Evolutionary conservation across 495 filamentous ascomycete genomes (phyloP).

Genomic region (Paragyromitra xinjiangensis): DNA sequence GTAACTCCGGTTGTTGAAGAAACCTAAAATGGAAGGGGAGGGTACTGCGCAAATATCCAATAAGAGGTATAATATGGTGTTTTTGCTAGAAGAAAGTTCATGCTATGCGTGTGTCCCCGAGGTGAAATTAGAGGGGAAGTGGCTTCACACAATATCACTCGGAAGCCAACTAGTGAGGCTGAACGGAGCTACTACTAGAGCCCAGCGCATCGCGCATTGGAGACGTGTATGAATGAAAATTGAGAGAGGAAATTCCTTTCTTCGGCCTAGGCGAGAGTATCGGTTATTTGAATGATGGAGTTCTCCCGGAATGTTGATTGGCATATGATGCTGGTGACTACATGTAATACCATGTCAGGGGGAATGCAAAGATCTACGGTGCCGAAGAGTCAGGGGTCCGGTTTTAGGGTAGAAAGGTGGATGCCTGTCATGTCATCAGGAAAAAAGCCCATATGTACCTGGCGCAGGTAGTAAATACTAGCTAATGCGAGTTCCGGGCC

Average conservation of each 20-base stretch:
- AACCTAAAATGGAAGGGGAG: neutral
- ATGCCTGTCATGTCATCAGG: neutral
- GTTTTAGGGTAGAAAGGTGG: neutral
- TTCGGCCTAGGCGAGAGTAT: neutral
- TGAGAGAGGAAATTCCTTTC: neutral
- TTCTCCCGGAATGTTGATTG: neutral
- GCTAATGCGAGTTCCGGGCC: neutral
- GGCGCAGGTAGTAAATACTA: neutral
- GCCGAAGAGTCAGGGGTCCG: neutral
- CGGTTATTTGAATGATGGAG: neutral
- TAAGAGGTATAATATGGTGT: neutral
- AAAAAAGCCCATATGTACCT: neutral
- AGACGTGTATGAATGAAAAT: too few species aligned
- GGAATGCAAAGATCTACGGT: neutral
- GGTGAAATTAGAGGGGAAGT: neutral
- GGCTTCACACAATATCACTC: slow-evolving; percentile 17
- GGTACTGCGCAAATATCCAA: too few species aligned
- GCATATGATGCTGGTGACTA: neutral
- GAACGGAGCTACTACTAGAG: too few species aligned
- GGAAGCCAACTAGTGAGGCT: neutral
- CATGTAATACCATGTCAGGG: neutral
- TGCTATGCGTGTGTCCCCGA: neutral
- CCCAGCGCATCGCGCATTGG: too few species aligned
- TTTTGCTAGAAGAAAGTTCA: neutral
- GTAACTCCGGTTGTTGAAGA: neutral